These are phyloP conservation scores for Trebouxia sp. DNA, from an alignment of 139 green algal species.

Conservation along the genomic window DNA sequence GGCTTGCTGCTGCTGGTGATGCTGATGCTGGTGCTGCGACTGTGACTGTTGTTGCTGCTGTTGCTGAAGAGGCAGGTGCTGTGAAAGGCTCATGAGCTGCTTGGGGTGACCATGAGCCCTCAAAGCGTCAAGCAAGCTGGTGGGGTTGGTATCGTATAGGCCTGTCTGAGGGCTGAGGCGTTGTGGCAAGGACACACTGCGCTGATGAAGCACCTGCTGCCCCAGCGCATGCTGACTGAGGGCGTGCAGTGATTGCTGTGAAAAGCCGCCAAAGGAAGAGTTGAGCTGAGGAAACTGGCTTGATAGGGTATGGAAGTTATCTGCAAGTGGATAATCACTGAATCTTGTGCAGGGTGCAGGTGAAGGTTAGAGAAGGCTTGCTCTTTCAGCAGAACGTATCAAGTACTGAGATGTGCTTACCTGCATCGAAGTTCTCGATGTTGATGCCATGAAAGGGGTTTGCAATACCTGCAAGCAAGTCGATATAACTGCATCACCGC, in stretches of 20 bases:
- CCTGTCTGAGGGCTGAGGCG: neutral
- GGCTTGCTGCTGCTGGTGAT: neutral
- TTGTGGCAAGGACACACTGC: slow-evolving; percentile 4
- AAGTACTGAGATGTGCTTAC: too few species aligned
- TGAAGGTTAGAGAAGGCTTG: too few species aligned
- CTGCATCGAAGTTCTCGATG: neutral
- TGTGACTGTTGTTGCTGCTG: slow-evolving; percentile 20
- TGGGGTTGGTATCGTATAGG: neutral
- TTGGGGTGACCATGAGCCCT: neutral
- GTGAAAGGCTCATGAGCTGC: neutral
- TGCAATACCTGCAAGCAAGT: neutral
- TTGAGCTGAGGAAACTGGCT: slow-evolving; percentile 18
- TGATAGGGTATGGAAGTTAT: neutral
- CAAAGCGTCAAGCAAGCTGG: neutral
- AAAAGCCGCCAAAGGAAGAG: neutral
- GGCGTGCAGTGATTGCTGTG: slow-evolving; percentile 4
- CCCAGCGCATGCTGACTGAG: neutral
- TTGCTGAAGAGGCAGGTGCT: slow-evolving; percentile 12
- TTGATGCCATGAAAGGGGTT: slow-evolving; percentile 1
- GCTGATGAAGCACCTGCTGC: slow-evolving; percentile 9
- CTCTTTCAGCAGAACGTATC: too few species aligned
- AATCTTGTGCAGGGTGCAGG: too few species aligned
- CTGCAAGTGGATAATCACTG: neutral
- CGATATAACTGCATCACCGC: too few species aligned
- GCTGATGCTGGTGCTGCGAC: neutral